These are phyloP conservation scores for Alopecurus myosuroides DNA, from an alignment of 176 grass and related monocot species.

Conservation along the genomic window DNA sequence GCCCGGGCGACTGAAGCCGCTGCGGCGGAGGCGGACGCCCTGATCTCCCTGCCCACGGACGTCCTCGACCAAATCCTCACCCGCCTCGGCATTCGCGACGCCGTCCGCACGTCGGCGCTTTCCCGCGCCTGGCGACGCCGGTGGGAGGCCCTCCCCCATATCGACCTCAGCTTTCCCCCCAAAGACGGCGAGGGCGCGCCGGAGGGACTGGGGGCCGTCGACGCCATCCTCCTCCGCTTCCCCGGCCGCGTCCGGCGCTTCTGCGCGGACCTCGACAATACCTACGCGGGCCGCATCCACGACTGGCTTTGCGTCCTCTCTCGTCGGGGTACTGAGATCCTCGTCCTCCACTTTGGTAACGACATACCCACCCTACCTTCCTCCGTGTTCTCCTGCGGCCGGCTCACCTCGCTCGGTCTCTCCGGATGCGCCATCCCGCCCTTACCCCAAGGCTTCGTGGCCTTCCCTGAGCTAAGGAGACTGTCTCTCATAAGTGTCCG, in stretches of 20 bases:
- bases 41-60: not conserved
- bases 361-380: not conserved
- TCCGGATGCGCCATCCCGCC: not conserved
- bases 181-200: not conserved
- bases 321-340: not conserved
- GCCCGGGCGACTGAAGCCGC: not conserved
- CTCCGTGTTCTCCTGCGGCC: not conserved
- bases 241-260: not conserved
- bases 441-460: not conserved
- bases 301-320: constrained; percentile 10
- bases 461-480: not conserved
- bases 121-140: constrained; percentile 33
- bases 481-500: not conserved
- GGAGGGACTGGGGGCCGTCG: not conserved
- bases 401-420: not conserved
- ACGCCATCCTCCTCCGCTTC: not conserved
- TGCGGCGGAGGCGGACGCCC: not conserved
- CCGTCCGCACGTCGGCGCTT: constrained; percentile 14
- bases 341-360: not conserved
- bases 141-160: not conserved
- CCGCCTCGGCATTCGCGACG: constrained; percentile 1
- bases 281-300: not conserved
- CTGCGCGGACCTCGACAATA: not conserved
- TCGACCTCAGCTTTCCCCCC: not conserved
- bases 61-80: not conserved